These are phyloP conservation scores for Pichia rugopelliculosa DNA, from an alignment of 805 yeast genomes.

Conservation along the genomic window DNA sequence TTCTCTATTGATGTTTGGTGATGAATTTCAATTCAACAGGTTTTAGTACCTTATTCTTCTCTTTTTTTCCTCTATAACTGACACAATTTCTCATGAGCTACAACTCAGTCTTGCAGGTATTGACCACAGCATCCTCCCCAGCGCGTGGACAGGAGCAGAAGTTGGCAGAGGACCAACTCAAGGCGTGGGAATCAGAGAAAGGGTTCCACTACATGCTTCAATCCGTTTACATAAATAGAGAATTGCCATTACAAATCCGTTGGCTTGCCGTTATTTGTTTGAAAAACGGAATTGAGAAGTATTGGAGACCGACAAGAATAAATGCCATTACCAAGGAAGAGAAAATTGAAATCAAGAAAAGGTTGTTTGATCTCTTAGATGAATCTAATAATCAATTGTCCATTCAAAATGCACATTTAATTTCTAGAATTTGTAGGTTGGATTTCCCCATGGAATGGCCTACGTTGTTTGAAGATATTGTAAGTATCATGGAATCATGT, in stretches of 20 bases:
- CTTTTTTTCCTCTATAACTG: not conserved
- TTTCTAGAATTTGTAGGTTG: conserved; percentile 67
- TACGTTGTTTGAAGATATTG: conserved; percentile 58
- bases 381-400: conserved; percentile 71
- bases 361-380: conserved; percentile 48
- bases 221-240: conserved; percentile 51
- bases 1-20: not conserved
- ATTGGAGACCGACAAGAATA: conserved; percentile 69
- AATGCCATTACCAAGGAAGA: conserved; percentile 55
- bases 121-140: conserved; percentile 44
- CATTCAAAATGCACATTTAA: conserved; percentile 78
- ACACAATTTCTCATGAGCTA: conserved; percentile 11
- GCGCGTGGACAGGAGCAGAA: conserved; percentile 47
- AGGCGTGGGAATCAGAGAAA: conserved; percentile 57
- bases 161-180: conserved; percentile 62
- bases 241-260: conserved; percentile 56
- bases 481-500: conserved; percentile 37
- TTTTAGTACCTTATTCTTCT: too few relatives aligned
- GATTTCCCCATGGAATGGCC: conserved; percentile 93
- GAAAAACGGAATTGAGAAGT: conserved; percentile 79
- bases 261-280: conserved; percentile 86
- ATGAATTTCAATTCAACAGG: not conserved
- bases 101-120: conserved; percentile 28
- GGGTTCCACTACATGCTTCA: conserved; percentile 30
- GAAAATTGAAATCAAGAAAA: conserved; percentile 51